Conservation (phyloP, 345 rosid species). For the Ceriops tagal region DNA sequence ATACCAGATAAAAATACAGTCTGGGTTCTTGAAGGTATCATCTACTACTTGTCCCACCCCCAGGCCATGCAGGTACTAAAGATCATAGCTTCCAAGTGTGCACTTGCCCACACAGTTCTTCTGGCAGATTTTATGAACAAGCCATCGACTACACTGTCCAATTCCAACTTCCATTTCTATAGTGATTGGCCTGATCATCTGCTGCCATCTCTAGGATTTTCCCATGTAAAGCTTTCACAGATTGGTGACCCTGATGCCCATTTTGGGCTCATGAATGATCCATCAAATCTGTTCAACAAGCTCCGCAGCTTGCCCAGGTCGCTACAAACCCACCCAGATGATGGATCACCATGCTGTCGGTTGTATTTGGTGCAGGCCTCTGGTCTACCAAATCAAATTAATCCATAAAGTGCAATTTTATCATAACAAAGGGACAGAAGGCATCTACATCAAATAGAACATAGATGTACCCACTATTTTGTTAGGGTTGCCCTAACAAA, state of each 20-base stretch:
- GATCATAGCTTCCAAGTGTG: slow-evolving; percentile 69
- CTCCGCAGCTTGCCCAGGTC: slow-evolving; percentile 84
- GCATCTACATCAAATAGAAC: slow-evolving; percentile 13
- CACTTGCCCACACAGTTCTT: slow-evolving; percentile 61
- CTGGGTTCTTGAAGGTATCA: slow-evolving; percentile 95
- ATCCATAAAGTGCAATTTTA: slow-evolving; percentile 26
- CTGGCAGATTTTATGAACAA: slow-evolving; percentile 97
- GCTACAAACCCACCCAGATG: slow-evolving; percentile 69
- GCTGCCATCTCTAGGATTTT: slow-evolving; percentile 82
- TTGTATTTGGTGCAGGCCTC: slow-evolving; percentile 94
- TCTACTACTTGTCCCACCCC: slow-evolving; percentile 79
- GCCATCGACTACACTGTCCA: slow-evolving; percentile 66
- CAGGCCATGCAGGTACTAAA: slow-evolving; percentile 88
- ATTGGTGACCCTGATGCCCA: slow-evolving; percentile 96
- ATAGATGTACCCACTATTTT: slow-evolving; percentile 27
- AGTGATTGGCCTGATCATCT: slow-evolving; percentile 98
- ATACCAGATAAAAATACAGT: slow-evolving; percentile 62
- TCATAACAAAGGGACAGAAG: slow-evolving; percentile 20
- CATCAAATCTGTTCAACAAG: slow-evolving; percentile 75
- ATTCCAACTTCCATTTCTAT: slow-evolving; percentile 73
- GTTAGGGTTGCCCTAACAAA: background rate
- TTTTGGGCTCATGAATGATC: slow-evolving; percentile 75
- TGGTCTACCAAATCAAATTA: slow-evolving; percentile 57
- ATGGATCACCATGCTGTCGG: slow-evolving; percentile 90
- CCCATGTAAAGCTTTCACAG: slow-evolving; percentile 83